Percentiles rank a stretch among this genome's conserved stretches.
These are phyloP conservation scores for Starmera amethionina DNA, from an alignment of 805 yeast genomes.

Conservation along the genomic window DNA sequence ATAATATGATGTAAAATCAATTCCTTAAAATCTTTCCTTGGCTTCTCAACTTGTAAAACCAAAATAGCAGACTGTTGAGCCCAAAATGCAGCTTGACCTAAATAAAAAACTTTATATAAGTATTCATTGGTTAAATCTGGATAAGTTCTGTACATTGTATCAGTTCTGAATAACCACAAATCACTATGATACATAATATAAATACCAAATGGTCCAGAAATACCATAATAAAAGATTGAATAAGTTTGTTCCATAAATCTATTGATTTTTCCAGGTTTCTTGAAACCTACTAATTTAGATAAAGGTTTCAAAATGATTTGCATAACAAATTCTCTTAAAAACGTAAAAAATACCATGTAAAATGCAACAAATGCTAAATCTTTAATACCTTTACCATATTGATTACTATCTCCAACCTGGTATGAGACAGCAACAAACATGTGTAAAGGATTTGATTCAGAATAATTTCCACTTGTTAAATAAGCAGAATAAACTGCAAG, in stretches of 20 bases:
- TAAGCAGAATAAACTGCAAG: constrained; percentile 31
- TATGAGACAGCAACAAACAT: constrained; percentile 60
- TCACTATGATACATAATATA: constrained; percentile 81
- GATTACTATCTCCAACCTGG: constrained; percentile 46
- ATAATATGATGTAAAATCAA: constrained; percentile 88
- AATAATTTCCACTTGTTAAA: constrained; percentile 45
- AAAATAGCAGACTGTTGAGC: constrained; percentile 87
- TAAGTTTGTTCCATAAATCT: constrained; percentile 94
- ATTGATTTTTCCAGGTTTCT: constrained; percentile 39
- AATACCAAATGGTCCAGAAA: constrained; percentile 78
- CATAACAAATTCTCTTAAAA: constrained; percentile 86
- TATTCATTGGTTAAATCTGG: constrained; percentile 74
- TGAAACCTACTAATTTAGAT: constrained; percentile 45
- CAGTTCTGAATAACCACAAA: constrained; percentile 83
- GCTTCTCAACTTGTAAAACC: constrained; percentile 80
- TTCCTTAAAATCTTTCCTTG: constrained; percentile 89
- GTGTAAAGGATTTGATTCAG: constrained; percentile 51
- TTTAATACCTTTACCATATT: constrained; percentile 79
- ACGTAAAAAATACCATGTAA: constrained; percentile 82
- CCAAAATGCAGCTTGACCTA: constrained; percentile 96
- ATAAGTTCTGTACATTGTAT: constrained; percentile 65
- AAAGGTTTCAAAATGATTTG: constrained; percentile 68
- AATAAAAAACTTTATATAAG: constrained; percentile 69
- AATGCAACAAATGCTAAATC: constrained; percentile 75
- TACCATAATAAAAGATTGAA: constrained; percentile 68